phyloP scores from a whole-genome alignment of 2,329 filamentous ascomycete genomes.

The Simplicillium sp. region DNA sequence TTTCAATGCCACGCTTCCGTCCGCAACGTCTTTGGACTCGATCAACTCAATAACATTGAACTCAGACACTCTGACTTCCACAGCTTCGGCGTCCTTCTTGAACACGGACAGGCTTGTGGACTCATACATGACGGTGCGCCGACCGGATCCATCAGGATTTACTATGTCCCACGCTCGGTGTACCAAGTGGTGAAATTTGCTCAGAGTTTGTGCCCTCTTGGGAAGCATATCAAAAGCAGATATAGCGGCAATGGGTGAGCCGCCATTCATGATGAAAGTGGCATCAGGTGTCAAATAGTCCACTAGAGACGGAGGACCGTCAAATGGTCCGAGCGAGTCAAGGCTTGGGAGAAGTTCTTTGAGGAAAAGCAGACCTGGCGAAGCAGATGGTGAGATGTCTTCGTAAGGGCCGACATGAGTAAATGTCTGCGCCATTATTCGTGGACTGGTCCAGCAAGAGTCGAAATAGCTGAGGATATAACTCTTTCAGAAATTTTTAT shows the following conservation, averaged over 20 bases:
- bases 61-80: constrained; percentile 5
- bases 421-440: constrained; percentile 3
- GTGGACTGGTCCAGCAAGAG: too few relatives aligned
- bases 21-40: neutral
- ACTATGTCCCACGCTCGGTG: constrained; percentile 6
- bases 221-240: constrained; percentile 6
- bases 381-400: constrained; percentile 4
- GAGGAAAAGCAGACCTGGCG: constrained; percentile 9
- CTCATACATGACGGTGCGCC: constrained; percentile 7
- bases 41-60: constrained; percentile 6
- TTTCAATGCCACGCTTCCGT: constrained; percentile 1
- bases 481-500: too few relatives aligned
- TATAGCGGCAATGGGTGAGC: constrained; percentile 2
- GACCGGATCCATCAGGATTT: constrained; percentile 1
- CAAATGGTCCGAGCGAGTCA: constrained; percentile 8
- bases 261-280: constrained; percentile 8
- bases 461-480: too few relatives aligned
- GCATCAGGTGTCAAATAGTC: constrained; percentile 5
- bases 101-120: constrained; percentile 5
- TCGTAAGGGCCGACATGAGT: constrained; percentile 4
- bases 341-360: constrained; percentile 7
- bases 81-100: constrained; percentile 3
- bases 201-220: constrained; percentile 3
- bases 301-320: constrained; percentile 1
- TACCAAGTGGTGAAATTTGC: constrained; percentile 5